Conservation (phyloP, 2,329 filamentous ascomycete species). For the Pestalotiopsis fici region DNA sequence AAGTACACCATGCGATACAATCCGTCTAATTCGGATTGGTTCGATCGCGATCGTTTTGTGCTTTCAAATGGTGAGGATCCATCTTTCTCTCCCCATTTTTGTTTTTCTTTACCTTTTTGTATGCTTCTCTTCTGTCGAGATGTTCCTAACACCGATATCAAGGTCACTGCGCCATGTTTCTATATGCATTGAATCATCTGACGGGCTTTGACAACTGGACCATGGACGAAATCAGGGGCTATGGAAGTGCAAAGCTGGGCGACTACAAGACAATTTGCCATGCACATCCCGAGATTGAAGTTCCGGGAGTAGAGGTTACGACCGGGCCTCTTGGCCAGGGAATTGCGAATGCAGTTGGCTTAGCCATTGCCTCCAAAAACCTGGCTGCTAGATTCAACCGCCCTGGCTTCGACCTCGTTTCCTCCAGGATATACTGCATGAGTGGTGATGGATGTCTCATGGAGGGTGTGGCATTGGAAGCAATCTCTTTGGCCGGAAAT, state of each 20-base stretch:
- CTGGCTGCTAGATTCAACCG: slow-evolving; percentile 51
- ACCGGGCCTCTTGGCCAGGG: slow-evolving; percentile 59
- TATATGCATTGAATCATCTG: slow-evolving; percentile 51
- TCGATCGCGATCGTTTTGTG: slow-evolving; percentile 62
- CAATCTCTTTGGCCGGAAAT: slow-evolving; percentile 54
- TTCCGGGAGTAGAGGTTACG: slow-evolving; percentile 57
- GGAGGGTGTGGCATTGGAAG: slow-evolving; percentile 56
- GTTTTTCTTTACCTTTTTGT: too few species aligned
- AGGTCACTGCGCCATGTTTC: slow-evolving; percentile 50
- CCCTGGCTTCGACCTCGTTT: slow-evolving; percentile 46
- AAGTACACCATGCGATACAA: slow-evolving; percentile 62
- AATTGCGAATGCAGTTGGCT: slow-evolving; percentile 55
- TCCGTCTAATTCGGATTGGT: slow-evolving; percentile 50
- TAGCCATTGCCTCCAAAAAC: slow-evolving; percentile 58
- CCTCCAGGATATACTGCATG: slow-evolving; percentile 54
- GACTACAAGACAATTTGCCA: slow-evolving; percentile 44
- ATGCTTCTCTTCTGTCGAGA: neutral
- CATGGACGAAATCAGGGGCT: slow-evolving; percentile 52
- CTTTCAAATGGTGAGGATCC: slow-evolving; percentile 50
- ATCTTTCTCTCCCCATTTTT: too few species aligned
- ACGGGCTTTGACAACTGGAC: slow-evolving; percentile 52
- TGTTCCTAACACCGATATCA: neutral
- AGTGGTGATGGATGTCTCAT: slow-evolving; percentile 56
- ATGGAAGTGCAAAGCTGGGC: slow-evolving; percentile 37
- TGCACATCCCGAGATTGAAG: slow-evolving; percentile 56